Evolutionary conservation across 169 alveolate genomes (phyloP), one percentile per base, ranked within the genome.

Genomic region (Amoebophrya sp.): DNA sequence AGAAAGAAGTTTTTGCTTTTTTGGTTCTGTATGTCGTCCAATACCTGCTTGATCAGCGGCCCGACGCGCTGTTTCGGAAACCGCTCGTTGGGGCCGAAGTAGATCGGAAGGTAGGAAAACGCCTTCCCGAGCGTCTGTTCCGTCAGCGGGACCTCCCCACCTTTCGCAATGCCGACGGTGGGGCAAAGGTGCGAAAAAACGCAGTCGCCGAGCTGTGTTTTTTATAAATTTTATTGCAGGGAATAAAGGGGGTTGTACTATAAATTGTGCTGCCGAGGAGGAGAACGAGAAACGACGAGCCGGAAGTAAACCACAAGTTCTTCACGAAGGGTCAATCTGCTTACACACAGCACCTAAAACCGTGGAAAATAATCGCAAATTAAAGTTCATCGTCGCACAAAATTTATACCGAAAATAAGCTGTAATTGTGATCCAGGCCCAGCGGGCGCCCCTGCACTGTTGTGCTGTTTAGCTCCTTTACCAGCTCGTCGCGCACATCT

Each of bases 141-240:
- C 10, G 83, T 25, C 7, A 66, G 18, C 29, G 83, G 83, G 1
- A n/a, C 18, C 83, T 66, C 32, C 29, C 32, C 32, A 0, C 32
- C 10, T 25, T 3, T 25, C 18, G 83, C 35, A 1, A 3, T 25
- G 29, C 83, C 83, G 38, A 66, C 83, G 38, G 83, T 66, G 35
- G 83, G 35, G 18, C 83, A 66, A 0, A 18, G 29, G 83, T 66
- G 83, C 39, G 38, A 25, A n/a, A 66, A 66, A 25, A 66, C 83
- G 83, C 83, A 66, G 83, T 66, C 83, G 29, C 83, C 83, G 32
- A n/a, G n/a, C n/a, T n/a, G n/a, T n/a, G n/a, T n/a, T n/a, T n/a
- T n/a, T n/a, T n/a, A n/a, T n/a, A n/a, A n/a, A n/a, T n/a, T n/a
- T n/a, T n/a, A n/a, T n/a, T n/a, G n/a, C n/a, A n/a, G n/a, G n/a